These are phyloP conservation scores for Trichosanthes cucumerina DNA, from an alignment of 306 rosid species.

Conservation along the genomic window DNA sequence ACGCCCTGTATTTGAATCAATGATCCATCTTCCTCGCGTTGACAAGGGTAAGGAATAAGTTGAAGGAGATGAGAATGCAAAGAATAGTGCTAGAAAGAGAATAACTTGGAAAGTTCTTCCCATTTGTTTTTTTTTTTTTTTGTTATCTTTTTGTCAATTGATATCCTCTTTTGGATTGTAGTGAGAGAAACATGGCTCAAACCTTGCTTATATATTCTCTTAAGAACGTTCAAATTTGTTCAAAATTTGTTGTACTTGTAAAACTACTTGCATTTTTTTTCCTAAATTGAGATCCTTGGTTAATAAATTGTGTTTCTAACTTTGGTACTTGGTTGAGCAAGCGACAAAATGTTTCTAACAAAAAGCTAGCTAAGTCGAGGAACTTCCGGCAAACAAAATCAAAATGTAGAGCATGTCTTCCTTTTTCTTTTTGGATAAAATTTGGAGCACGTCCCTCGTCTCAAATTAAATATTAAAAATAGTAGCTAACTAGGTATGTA, in stretches of 20 bases:
- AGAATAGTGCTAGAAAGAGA: neutral
- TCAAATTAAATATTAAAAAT: no score
- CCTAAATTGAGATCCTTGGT: neutral
- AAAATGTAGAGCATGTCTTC: neutral
- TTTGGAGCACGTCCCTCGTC: neutral
- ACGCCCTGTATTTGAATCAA: conserved; percentile 19
- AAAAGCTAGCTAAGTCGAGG: neutral
- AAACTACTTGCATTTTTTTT: neutral
- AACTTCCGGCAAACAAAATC: neutral
- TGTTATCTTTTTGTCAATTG: no score
- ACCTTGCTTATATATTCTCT: neutral
- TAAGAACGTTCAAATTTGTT: neutral
- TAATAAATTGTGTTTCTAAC: neutral
- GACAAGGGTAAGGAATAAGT: conserved; percentile 24
- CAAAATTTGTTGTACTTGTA: neutral
- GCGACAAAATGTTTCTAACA: neutral
- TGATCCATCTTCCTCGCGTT: conserved; percentile 30
- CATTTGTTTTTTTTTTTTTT: neutral
- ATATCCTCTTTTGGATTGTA: neutral
- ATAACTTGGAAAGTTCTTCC: neutral
- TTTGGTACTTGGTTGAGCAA: neutral
- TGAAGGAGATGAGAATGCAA: neutral
- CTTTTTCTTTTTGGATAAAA: neutral
- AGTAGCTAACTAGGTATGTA: no score
- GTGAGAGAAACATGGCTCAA: neutral